Evolutionary conservation across 306 rosid genomes (phyloP), one percentile per base, ranked within the genome.

Genomic region (Vigna hirtella): DNA sequence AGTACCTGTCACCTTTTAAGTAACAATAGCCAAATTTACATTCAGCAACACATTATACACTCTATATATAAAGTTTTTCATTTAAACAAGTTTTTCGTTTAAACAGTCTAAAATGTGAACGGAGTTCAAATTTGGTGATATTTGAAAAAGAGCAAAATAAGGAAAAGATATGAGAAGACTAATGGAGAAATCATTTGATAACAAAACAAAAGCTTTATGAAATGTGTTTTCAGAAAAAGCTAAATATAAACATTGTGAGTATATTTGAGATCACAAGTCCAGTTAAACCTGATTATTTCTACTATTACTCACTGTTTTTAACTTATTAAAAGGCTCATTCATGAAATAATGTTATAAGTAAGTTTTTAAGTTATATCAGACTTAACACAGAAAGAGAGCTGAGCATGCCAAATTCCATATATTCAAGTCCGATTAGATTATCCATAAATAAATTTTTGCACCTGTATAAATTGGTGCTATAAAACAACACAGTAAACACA

Each of bases 1-100:
- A 78, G 91, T 87, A 93, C 57, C 74, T 85, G 69, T 93, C 96
- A 49, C 97, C 97, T 93, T 79, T 73, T 52, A 51, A 64, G 40
- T 68, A 45, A 34, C 70, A 79, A 11, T 9, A 58, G 57, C 20
- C 55, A 50, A 56, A 22, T 70, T 52, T 57, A 48, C 42, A 36
- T 5, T 34, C 38, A 5, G 38, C 7, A 30, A 34, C 7, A 34
- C 6, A 34, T 1, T 34, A 34, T 5, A 34, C 38, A 34, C 7
- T 34, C 7, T 34, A 5, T 34, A 30, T 30, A 34, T 34, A 5
- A 3, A 32, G 36, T 34, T 4, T 34, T 6, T 34, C 0, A 34
- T 56, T 15, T 20, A 22, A 56, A 52, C 28, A 52, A 52, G 30
- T 20, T 18, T 20, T 10, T 4, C 14, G 20, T 8, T 18, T 55